Evolutionary conservation across 2,329 filamentous ascomycete genomes (phyloP), one percentile per base, ranked within the genome.

Genomic region (Elsinoe ampelina): DNA sequence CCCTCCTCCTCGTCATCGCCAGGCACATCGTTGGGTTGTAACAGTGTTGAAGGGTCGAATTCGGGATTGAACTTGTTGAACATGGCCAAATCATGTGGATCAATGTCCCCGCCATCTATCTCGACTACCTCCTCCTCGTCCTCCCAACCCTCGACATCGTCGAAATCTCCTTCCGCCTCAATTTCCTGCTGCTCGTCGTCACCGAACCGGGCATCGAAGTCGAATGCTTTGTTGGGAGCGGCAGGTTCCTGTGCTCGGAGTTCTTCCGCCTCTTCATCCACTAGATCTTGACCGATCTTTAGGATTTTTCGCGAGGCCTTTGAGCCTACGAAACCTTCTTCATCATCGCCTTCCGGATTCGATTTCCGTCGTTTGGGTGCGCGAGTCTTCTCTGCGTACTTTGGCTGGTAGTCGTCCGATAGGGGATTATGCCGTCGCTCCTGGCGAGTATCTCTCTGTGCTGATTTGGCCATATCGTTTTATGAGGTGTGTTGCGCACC

Each of bases 51-150:
- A 62, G 91, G 82, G 60, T 89, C 85, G 63, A 87, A 78, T 26
- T 84, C 76, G 1, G 84, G 88, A 64, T 96, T 81, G 69, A 96
- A 97, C 66, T 86, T 90, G 71, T 92, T 88, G 76, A 95, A 98
- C 57, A 86, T 86, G 52, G 91, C 89, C 60, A 95, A 78, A 63
- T 98, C 93, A 59, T 86, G 83, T 1, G 92, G 90, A 61, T 95
- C 89, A 41, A 97, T 80, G 69, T 96, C 92, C 12, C 81, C 72
- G 65, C 84, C 81, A 58, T 79, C 75, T 4, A 70, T 75, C 61
- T 86, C 81, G 62, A 87, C 80, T 12, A 79, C 80, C 48, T 86
- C 85, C 35, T 90, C 87, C 34, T 92, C 88, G 47, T 89, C 86
- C 22, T 86, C 87, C 81, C 88, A 92, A 19, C 83, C 85, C 57